Conservation (phyloP, 2,329 filamentous ascomycete genomes). For the Metarhizium anisopliae region DNA sequence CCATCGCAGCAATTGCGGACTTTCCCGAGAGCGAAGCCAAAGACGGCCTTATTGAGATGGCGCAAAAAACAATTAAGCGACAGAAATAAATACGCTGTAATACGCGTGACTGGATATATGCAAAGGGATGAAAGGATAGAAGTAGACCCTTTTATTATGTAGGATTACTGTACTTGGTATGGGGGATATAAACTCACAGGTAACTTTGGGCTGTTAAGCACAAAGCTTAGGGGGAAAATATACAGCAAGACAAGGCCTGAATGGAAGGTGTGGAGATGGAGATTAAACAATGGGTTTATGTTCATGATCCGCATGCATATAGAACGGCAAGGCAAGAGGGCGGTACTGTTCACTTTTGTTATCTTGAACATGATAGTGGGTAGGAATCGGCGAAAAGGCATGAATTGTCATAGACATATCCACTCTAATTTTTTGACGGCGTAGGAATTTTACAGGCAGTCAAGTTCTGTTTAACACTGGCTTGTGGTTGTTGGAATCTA, state of each 20-base stretch:
- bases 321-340: not conserved
- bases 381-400: not conserved
- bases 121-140: not conserved
- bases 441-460: not conserved
- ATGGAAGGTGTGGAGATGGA: not conserved
- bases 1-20: constrained; percentile 69
- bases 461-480: no score
- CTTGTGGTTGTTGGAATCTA: no score
- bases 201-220: not conserved
- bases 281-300: not conserved
- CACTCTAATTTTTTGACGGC: not conserved
- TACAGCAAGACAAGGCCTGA: not conserved
- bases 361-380: not conserved
- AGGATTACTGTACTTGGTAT: constrained; percentile 12
- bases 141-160: constrained; percentile 8
- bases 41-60: constrained; percentile 86
- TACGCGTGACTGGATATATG: not conserved
- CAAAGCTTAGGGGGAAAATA: not conserved
- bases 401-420: not conserved
- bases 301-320: constrained; percentile 3
- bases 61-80: constrained; percentile 79
- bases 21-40: constrained; percentile 97
- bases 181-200: not conserved
- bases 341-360: not conserved
- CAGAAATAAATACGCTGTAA: constrained; percentile 54